Evolutionary conservation across 306 rosid genomes (phyloP).

Genomic region (Sindora glabra): DNA sequence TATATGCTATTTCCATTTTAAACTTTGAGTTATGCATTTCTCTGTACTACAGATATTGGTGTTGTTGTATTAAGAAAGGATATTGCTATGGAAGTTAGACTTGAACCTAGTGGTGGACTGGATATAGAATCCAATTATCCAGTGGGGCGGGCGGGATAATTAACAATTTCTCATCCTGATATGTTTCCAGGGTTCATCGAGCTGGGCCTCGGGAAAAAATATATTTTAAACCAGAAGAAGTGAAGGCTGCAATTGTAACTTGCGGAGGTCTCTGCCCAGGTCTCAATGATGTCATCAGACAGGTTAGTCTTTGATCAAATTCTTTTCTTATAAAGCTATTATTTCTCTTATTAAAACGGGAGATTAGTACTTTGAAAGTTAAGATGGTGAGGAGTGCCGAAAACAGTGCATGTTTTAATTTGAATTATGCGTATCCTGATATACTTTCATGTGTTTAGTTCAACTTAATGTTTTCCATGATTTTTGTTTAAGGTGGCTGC

Average conservation of each 20-base stretch:
- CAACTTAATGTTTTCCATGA: not conserved
- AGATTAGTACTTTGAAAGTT: not conserved
- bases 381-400: not conserved
- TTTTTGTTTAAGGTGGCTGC: not conserved
- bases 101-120: not conserved
- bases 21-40: not conserved
- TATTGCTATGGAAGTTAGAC: not conserved
- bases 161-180: conserved; percentile 8
- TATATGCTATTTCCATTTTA: conserved; percentile 1
- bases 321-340: not conserved
- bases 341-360: not conserved
- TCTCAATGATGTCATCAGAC: conserved; percentile 96
- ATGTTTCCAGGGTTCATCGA: conserved; percentile 78
- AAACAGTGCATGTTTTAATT: not conserved
- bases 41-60: not conserved
- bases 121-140: not conserved
- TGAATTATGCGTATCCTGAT: not conserved
- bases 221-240: conserved; percentile 80
- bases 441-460: not conserved
- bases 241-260: conserved; percentile 93
- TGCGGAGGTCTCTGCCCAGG: conserved; percentile 99
- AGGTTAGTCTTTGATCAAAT: conserved; percentile 43
- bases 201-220: conserved; percentile 99
- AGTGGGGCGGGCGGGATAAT: not conserved
- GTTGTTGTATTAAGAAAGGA: not conserved